phyloP scores from a whole-genome alignment of 306 rosid species.

The Urtica urens region DNA sequence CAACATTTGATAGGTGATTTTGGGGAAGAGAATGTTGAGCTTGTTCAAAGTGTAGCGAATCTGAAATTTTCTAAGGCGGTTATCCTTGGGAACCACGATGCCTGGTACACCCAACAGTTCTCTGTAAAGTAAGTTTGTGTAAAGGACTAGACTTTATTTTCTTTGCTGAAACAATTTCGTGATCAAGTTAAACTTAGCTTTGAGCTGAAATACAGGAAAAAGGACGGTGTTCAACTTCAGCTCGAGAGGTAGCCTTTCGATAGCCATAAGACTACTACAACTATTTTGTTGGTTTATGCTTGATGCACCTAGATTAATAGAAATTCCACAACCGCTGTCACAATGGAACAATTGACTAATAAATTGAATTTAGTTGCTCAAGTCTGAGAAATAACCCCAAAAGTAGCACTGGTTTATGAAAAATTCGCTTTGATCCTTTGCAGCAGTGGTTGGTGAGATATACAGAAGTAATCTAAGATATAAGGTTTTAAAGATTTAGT shows the following conservation, averaged over 20 bases:
- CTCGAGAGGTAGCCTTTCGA: slow-evolving; percentile 69
- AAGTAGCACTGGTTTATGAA: no score
- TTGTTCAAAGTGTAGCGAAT: slow-evolving; percentile 61
- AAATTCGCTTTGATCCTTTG: no score
- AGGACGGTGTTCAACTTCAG: slow-evolving; percentile 85
- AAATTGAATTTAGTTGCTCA: no score
- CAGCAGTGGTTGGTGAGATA: no score
- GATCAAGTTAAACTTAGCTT: not conserved
- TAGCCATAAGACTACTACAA: slow-evolving; percentile 12
- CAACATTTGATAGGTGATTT: slow-evolving; percentile 59
- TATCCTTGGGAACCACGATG: slow-evolving; percentile 86
- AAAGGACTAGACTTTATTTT: not conserved
- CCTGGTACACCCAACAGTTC: slow-evolving; percentile 71
- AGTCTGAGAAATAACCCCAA: no score
- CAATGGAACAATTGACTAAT: no score
- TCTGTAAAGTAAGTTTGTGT: slow-evolving; percentile 55
- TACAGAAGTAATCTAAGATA: no score
- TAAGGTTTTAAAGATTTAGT: no score
- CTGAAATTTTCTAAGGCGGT: slow-evolving; percentile 65
- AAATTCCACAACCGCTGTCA: no score
- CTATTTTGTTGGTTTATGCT: no score
- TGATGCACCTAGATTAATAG: no score
- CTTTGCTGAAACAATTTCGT: not conserved
- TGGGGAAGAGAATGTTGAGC: slow-evolving; percentile 84
- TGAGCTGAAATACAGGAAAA: slow-evolving; percentile 36